These are phyloP conservation scores for Harrya chromipes DNA, from an alignment of 768 basidiomycete genomes.

Conservation along the genomic window DNA sequence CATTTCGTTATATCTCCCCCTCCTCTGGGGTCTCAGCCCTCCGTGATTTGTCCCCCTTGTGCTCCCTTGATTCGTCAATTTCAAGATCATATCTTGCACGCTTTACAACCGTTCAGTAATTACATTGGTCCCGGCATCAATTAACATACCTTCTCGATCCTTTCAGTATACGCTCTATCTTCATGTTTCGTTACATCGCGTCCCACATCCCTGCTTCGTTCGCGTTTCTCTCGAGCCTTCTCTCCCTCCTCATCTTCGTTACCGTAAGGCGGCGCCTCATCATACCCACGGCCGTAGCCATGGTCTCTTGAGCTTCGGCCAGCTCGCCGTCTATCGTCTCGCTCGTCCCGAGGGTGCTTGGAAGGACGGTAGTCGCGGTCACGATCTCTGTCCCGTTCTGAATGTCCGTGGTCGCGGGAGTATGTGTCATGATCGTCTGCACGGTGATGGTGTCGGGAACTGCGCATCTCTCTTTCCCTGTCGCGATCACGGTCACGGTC, in stretches of 20 bases:
- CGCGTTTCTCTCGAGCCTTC: constrained; percentile 37
- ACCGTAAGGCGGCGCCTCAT: constrained; percentile 41
- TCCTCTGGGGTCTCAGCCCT: constrained; percentile 83
- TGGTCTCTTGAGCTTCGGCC: constrained; percentile 40
- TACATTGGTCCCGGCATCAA: background rate
- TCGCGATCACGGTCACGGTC: constrained; percentile 45
- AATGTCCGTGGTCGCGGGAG: constrained; percentile 34
- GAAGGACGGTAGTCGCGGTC: constrained; percentile 43
- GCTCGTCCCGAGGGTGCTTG: constrained; percentile 53
- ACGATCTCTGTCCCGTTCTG: constrained; percentile 34
- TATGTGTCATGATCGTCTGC: constrained; percentile 33
- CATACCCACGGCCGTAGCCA: constrained; percentile 43
- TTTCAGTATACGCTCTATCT: constrained; percentile 49
- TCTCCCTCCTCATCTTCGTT: constrained; percentile 41
- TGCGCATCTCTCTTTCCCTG: constrained; percentile 40
- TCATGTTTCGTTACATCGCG: constrained; percentile 37
- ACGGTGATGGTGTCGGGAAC: constrained; percentile 33
- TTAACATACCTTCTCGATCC: constrained; percentile 61
- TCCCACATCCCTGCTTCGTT: constrained; percentile 43
- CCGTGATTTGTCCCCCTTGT: constrained; percentile 35
- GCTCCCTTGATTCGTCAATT: constrained; percentile 43
- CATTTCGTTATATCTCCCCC: constrained; percentile 67
- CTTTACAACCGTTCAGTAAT: constrained; percentile 32
- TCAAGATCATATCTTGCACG: constrained; percentile 53
- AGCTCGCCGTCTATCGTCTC: constrained; percentile 50